These are phyloP conservation scores for Exophiala phaeomuriformis DNA, from an alignment of 2,329 filamentous ascomycete species.

Conservation along the genomic window DNA sequence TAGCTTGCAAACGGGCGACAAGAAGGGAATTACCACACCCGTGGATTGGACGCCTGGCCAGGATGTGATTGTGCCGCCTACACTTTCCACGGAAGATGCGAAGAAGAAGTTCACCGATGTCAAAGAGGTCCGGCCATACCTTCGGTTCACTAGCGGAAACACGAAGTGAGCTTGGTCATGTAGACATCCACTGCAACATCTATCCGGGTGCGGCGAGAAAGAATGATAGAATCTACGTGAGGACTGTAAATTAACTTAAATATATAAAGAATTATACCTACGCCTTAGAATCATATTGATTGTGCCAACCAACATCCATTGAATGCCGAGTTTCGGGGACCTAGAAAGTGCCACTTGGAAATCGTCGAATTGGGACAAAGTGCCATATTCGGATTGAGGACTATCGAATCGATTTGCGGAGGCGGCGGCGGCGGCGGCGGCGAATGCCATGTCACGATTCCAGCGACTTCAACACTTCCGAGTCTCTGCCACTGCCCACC, in stretches of 20 bases:
- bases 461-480: not conserved
- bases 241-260: not conserved
- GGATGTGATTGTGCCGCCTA: slow-evolving; percentile 85
- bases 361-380: not conserved
- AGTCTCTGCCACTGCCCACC: not conserved
- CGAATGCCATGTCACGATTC: no score
- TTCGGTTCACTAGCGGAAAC: slow-evolving; percentile 20
- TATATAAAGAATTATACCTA: not conserved
- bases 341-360: not conserved
- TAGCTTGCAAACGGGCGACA: slow-evolving; percentile 75
- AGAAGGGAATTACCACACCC: slow-evolving; percentile 78
- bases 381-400: not conserved
- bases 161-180: slow-evolving; percentile 1
- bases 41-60: slow-evolving; percentile 86
- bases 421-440: no score
- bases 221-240: not conserved
- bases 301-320: no score
- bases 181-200: not conserved
- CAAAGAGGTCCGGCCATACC: slow-evolving; percentile 52
- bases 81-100: slow-evolving; percentile 75
- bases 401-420: no score
- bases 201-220: not conserved
- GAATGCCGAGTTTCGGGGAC: no score
- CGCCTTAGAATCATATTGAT: no score
- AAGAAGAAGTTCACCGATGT: slow-evolving; percentile 77